A percentile compares a stretch with the other conserved stretches of the same genome.
phyloP scores from a whole-genome alignment of 441 rosid genomes.

The Arabidopsis lyrata region DNA sequence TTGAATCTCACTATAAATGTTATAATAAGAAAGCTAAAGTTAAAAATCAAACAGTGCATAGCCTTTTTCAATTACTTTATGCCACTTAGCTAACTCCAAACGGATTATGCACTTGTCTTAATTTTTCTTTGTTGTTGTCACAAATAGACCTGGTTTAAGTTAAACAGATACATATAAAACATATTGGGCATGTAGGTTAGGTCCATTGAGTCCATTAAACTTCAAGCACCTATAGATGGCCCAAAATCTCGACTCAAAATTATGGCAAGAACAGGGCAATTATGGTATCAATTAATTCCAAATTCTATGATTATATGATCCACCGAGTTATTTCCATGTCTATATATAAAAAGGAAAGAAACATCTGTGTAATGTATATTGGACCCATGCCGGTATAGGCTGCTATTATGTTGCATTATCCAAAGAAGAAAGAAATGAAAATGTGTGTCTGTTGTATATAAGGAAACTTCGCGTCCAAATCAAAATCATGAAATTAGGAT shows the following conservation, averaged over 20 bases:
- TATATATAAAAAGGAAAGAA: neutral
- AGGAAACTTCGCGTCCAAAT: slow-evolving; percentile 8
- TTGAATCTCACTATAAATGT: neutral
- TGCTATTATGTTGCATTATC: neutral
- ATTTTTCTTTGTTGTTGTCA: slow-evolving; percentile 4
- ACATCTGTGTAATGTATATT: neutral
- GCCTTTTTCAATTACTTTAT: neutral
- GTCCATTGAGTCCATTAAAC: neutral
- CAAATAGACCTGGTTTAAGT: neutral
- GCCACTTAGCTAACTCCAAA: slow-evolving; percentile 22
- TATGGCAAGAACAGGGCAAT: neutral
- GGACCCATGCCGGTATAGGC: neutral
- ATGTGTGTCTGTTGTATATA: neutral
- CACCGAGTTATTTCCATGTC: neutral
- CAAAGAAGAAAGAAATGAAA: neutral
- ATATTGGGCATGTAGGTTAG: neutral
- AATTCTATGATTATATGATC: neutral
- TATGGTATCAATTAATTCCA: neutral
- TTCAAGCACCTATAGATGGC: slow-evolving; percentile 3
- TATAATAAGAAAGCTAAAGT: neutral
- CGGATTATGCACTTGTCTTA: slow-evolving; percentile 16
- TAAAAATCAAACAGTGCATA: neutral
- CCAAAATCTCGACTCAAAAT: neutral
- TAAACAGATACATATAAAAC: slow-evolving; percentile 1
- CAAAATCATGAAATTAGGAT: slow-evolving; percentile 1